Base-by-base conservation (phyloP, 345 rosid species). In the Melaleuca alternifolia region DNA sequence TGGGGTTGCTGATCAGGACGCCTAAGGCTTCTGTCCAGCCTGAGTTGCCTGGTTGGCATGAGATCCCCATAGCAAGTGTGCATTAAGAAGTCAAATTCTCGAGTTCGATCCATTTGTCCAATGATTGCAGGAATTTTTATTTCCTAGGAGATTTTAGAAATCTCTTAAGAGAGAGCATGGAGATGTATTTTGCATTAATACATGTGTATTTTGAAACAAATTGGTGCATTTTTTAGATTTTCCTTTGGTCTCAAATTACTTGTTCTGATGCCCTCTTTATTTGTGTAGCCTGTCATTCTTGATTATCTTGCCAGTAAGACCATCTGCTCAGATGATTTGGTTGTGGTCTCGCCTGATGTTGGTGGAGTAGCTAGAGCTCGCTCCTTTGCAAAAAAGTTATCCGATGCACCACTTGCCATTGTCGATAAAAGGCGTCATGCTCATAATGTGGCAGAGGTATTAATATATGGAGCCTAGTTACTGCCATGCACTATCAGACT, bases 281-380 rank as follows among this genome's bases (percentile, higher is more conserved):
- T 57, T 82, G 57, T 85, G 79, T 92, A 97, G 98, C 99, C 99
- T 81, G 99, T 97, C 90, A 93, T 97, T 87, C 98, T 97, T 65
- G 99, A 97, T 88, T 97, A 97, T 92, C 96, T 97, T 82, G 99
- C 99, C 26, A 96, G 99, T 93, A 97, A 97, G 90, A 89, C 91
- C 33, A 94, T 97, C 91, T 94, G 95, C 88, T 94, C 98, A 83
- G 93, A 88, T 87, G 99, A 97, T 91, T 90, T 97, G 91, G 97
- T 97, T 81, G 99, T 97, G 84, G 99, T 97, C 92, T 97, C 99
- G 18, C 99, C 99, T 84, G 99, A 97, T 87, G 99, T 97, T 89
- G 99, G 99, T 88, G 99, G 99, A 33, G 99, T 97, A 15, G 97
- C 99, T 9, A 93, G 99, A 65, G 99, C 99, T 88, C 98, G 98